Evolutionary conservation across 2,329 filamentous ascomycete species (phyloP).

Genomic region (Zopfia rhizophila): DNA sequence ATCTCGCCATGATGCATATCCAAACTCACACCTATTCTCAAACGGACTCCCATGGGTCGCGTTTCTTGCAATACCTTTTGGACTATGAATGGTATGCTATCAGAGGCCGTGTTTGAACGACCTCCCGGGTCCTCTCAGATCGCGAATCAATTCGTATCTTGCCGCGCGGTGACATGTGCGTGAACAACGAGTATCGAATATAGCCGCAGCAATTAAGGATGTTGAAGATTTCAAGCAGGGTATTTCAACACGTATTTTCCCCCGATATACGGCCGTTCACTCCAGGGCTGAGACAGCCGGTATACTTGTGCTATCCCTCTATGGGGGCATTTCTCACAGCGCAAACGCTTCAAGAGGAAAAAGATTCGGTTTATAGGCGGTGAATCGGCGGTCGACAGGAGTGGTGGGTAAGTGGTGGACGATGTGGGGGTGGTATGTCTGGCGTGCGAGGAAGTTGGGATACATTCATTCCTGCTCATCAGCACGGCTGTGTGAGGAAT

Average conservation of each 20-base stretch:
- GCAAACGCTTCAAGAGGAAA: slow-evolving; percentile 2
- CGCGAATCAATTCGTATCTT: slow-evolving; percentile 3
- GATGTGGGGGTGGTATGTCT: too few species aligned
- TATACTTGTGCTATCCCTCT: slow-evolving; percentile 1
- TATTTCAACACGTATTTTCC: slow-evolving; percentile 2
- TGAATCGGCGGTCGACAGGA: neutral
- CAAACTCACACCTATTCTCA: too few species aligned
- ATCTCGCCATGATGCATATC: too few species aligned
- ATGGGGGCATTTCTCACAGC: neutral
- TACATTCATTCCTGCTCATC: too few species aligned
- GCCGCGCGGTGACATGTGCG: neutral
- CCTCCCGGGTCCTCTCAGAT: slow-evolving; percentile 3
- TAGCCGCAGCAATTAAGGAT: slow-evolving; percentile 1
- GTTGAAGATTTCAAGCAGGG: neutral
- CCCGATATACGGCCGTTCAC: too few species aligned
- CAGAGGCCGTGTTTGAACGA: slow-evolving; percentile 7
- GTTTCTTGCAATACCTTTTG: too few species aligned
- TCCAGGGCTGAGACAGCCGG: too few species aligned
- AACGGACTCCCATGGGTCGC: too few species aligned
- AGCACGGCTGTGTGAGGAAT: slow-evolving; percentile 9
- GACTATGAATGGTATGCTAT: too few species aligned
- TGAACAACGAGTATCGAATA: neutral
- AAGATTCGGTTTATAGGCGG: neutral
- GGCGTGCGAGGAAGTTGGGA: too few species aligned
- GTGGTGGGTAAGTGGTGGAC: slow-evolving; percentile 4